These are phyloP conservation scores for Raddia distichophylla DNA, from an alignment of 176 grass and related monocot genomes.

Conservation along the genomic window DNA sequence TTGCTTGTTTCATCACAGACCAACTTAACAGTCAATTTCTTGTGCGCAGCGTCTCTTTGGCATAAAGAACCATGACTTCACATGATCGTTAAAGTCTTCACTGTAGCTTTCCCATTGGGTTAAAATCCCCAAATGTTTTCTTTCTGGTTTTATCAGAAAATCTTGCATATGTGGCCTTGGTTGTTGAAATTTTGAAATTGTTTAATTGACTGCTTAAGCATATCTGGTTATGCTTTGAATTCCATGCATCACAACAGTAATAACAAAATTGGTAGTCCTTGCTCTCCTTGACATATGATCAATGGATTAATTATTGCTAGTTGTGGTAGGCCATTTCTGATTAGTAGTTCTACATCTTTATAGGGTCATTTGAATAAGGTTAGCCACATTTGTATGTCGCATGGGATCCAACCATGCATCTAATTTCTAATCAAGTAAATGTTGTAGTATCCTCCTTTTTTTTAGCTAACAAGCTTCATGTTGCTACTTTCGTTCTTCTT, in stretches of 20 bases:
- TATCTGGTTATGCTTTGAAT: not conserved
- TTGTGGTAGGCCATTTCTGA: not conserved
- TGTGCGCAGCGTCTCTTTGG: not conserved
- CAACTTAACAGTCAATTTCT: slow-evolving; percentile 33
- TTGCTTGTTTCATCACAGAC: slow-evolving; percentile 19
- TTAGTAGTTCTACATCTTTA: not conserved
- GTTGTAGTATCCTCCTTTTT: not conserved
- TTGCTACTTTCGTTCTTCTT: slow-evolving; percentile 6
- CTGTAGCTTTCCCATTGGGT: not conserved
- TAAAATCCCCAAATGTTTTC: not conserved
- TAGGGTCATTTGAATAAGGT: not conserved
- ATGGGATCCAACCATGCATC: slow-evolving; percentile 36
- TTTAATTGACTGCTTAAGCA: not conserved
- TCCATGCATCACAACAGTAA: not conserved
- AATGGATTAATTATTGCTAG: not conserved
- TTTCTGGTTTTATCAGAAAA: slow-evolving; percentile 1
- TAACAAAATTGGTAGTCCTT: not conserved
- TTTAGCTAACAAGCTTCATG: not conserved
- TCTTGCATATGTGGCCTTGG: not conserved
- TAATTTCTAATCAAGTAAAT: not conserved
- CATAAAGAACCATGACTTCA: slow-evolving; percentile 19
- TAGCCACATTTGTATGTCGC: not conserved
- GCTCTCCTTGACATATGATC: not conserved
- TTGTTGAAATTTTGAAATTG: not conserved
- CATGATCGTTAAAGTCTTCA: not conserved